Evolutionary conservation across 2,329 filamentous ascomycete species (phyloP).

Genomic region (Dactylonectria estremocensis): DNA sequence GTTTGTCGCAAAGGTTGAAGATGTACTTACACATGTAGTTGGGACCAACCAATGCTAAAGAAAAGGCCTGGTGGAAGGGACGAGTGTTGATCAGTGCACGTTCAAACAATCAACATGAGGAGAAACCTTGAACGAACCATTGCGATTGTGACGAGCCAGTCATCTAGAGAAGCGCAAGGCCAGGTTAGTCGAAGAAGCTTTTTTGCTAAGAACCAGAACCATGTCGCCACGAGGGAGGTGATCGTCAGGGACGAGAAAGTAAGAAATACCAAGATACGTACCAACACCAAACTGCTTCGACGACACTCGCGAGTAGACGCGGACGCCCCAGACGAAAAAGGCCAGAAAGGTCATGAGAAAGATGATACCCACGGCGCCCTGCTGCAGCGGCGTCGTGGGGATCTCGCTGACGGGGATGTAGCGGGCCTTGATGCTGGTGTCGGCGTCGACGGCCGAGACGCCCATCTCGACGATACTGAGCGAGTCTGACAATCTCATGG

Average conservation of each 20-base stretch:
- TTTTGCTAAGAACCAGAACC: background rate
- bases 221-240: background rate
- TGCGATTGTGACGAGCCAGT: slow-evolving; percentile 36
- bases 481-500: background rate
- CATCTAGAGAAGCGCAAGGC: slow-evolving; percentile 21
- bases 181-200: slow-evolving; percentile 9
- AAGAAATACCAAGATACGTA: slow-evolving; percentile 10
- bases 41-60: slow-evolving; percentile 33
- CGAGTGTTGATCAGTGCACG: background rate
- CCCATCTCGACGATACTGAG: background rate
- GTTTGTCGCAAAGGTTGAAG: background rate
- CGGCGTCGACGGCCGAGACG: background rate
- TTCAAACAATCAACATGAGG: background rate
- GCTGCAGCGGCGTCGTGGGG: slow-evolving; percentile 37
- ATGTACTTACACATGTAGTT: slow-evolving; percentile 37
- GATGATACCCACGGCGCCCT: slow-evolving; percentile 38
- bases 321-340: slow-evolving; percentile 32
- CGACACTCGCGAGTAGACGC: slow-evolving; percentile 37
- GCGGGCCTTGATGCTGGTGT: slow-evolving; percentile 19
- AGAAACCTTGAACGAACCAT: slow-evolving; percentile 24
- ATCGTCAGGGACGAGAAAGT: background rate
- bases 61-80: slow-evolving; percentile 28
- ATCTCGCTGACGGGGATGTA: slow-evolving; percentile 34
- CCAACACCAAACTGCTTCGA: slow-evolving; percentile 40
- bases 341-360: slow-evolving; percentile 38